A percentile compares a stretch with the other conserved stretches of the same genome.
phyloP scores from a whole-genome alignment of 176 grass and related monocot species.

The Oryza nivara region DNA sequence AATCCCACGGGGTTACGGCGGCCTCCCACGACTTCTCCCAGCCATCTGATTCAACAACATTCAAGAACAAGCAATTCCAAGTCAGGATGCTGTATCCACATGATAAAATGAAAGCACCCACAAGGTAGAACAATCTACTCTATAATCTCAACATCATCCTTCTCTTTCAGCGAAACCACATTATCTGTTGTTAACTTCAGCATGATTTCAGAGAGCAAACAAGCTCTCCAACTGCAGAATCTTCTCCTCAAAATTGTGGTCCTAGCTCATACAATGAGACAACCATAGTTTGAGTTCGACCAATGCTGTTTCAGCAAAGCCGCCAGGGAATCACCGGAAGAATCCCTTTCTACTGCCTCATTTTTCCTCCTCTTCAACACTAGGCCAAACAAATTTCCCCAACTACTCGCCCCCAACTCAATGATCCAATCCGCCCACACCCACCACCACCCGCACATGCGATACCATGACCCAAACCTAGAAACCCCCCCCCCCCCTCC shows the following conservation, averaged over 20 bases:
- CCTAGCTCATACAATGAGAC: neutral
- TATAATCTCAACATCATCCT: neutral
- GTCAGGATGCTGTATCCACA: neutral
- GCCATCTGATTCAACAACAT: constrained; percentile 51
- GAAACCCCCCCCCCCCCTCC: neutral
- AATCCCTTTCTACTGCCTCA: neutral
- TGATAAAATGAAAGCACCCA: neutral
- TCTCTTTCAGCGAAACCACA: neutral
- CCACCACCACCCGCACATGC: neutral
- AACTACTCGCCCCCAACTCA: neutral
- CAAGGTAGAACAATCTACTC: neutral
- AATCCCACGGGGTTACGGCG: constrained; percentile 83
- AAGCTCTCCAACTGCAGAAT: neutral
- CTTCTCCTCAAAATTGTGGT: neutral
- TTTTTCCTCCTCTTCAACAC: neutral
- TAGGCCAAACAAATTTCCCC: constrained; percentile 29
- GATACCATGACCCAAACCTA: neutral
- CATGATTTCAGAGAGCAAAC: neutral
- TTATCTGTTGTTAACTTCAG: neutral
- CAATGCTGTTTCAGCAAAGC: neutral
- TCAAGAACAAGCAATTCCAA: constrained; percentile 9
- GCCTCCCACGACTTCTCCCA: constrained; percentile 81
- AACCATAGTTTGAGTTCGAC: neutral
- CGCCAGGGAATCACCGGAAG: neutral
- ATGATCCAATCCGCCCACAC: constrained; percentile 4